These are phyloP conservation scores for Turritis glabra DNA, from an alignment of 345 rosid genomes.

Conservation along the genomic window DNA sequence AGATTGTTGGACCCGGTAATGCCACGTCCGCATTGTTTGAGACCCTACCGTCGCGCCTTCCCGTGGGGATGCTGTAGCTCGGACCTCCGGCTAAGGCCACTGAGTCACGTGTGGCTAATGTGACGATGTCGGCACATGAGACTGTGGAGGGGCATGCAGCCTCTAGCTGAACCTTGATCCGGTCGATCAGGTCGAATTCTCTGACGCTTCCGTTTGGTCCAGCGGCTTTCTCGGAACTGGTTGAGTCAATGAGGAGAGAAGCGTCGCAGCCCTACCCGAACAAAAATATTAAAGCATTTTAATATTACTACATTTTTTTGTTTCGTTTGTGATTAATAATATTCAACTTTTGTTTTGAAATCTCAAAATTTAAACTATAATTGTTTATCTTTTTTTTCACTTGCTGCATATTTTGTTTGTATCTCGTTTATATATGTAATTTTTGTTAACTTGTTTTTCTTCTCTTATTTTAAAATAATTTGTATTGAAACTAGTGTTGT, in stretches of 20 bases:
- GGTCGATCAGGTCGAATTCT: constrained; percentile 61
- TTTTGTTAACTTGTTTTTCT: too few relatives aligned
- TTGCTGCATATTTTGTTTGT: too few relatives aligned
- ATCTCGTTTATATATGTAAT: too few relatives aligned
- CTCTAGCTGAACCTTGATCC: constrained; percentile 58
- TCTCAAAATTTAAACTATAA: too few relatives aligned
- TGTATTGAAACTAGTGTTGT: too few relatives aligned
- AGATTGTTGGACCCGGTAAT: constrained; percentile 50
- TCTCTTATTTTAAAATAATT: too few relatives aligned
- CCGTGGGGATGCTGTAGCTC: constrained; percentile 56
- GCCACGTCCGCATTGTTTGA: constrained; percentile 45
- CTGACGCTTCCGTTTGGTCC: constrained; percentile 72
- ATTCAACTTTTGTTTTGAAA: too few relatives aligned
- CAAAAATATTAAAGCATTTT: background rate
- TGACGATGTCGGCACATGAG: constrained; percentile 66
- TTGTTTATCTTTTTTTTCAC: too few relatives aligned
- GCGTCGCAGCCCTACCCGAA: constrained; percentile 74
- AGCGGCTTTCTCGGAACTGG: constrained; percentile 56
- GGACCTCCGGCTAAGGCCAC: constrained; percentile 41
- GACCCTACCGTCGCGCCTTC: constrained; percentile 58
- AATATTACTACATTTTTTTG: too few relatives aligned
- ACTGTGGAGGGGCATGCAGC: constrained; percentile 58
- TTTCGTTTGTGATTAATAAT: too few relatives aligned
- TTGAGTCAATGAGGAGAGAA: constrained; percentile 68
- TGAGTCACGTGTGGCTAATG: constrained; percentile 40